These are phyloP conservation scores for Stachybotrys chartarum DNA, from an alignment of 2,329 filamentous ascomycete species.

Conservation along the genomic window DNA sequence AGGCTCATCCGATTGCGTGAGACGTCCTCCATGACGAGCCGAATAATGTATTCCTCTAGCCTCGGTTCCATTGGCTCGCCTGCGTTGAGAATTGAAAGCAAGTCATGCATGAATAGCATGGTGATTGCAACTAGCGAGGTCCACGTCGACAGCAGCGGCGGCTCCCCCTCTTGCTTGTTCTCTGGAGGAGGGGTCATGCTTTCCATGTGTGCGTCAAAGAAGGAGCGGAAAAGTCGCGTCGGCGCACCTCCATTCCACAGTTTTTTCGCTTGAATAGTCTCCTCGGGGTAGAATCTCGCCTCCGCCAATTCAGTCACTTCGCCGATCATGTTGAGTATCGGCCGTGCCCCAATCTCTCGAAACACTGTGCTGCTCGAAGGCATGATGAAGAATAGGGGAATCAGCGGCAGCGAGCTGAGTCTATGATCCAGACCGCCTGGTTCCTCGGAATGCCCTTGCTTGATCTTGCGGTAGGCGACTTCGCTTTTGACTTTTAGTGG, in stretches of 20 bases:
- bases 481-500: neutral
- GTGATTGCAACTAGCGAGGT: conserved; percentile 5
- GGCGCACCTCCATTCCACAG: neutral
- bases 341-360: neutral
- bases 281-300: neutral
- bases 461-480: neutral
- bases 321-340: neutral
- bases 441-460: neutral
- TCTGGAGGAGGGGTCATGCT: neutral
- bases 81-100: conserved; percentile 10
- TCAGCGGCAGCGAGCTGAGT: neutral
- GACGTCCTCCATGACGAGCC: conserved; percentile 1
- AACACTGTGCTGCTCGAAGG: neutral
- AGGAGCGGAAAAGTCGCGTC: neutral
- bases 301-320: neutral
- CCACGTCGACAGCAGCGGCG: conserved; percentile 6
- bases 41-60: conserved; percentile 7
- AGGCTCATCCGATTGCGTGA: conserved; percentile 5
- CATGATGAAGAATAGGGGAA: neutral
- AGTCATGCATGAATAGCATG: conserved; percentile 7
- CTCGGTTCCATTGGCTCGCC: conserved; percentile 8
- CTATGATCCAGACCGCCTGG: neutral
- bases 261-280: neutral
- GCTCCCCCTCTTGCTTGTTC: neutral
- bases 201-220: neutral